Percentiles rank a stretch among this genome's conserved stretches.
Conservation (phyloP, 164 flowering plant genomes). For the Vitis cinerea region DNA sequence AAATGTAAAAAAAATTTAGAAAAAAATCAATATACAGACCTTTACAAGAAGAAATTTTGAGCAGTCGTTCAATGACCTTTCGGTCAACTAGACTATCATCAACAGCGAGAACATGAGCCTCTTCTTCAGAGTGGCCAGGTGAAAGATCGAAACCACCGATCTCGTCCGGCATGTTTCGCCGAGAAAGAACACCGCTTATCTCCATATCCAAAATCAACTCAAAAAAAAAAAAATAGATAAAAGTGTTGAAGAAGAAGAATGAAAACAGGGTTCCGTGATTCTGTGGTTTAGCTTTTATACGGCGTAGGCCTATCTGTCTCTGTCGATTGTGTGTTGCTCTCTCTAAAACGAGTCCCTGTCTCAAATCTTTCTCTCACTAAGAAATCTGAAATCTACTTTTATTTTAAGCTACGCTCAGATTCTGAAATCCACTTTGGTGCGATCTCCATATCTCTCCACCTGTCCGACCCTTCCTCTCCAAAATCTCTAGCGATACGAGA, state of each 20-base stretch:
- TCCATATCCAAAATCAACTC: conserved; percentile 20
- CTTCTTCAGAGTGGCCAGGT: conserved; percentile 28
- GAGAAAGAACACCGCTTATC: conserved; percentile 24
- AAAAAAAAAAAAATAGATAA: no score
- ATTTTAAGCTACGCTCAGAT: conserved; percentile 32
- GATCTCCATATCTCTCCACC: conserved; percentile 18
- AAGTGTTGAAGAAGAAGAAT: conserved; percentile 7
- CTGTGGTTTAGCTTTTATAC: conserved; percentile 14
- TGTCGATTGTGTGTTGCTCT: neutral
- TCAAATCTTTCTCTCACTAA: conserved; percentile 19
- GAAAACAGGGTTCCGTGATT: neutral
- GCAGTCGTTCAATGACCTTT: conserved; percentile 81
- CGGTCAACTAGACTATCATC: conserved; percentile 92
- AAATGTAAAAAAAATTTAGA: neutral
- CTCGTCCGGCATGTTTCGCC: conserved; percentile 29
- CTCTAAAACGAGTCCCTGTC: conserved; percentile 17
- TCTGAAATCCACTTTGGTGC: conserved; percentile 50
- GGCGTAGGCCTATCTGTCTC: conserved; percentile 11
- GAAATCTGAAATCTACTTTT: conserved; percentile 40
- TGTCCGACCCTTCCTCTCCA: neutral
- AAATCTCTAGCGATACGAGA: neutral
- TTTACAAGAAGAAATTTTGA: conserved; percentile 74
- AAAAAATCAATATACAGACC: conserved; percentile 30
- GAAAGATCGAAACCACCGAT: conserved; percentile 18
- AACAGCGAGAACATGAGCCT: conserved; percentile 87